Evolutionary conservation across 495 filamentous ascomycete genomes (phyloP), one percentile per base, ranked within the genome.

Genomic region (Trichoderma erinaceum): DNA sequence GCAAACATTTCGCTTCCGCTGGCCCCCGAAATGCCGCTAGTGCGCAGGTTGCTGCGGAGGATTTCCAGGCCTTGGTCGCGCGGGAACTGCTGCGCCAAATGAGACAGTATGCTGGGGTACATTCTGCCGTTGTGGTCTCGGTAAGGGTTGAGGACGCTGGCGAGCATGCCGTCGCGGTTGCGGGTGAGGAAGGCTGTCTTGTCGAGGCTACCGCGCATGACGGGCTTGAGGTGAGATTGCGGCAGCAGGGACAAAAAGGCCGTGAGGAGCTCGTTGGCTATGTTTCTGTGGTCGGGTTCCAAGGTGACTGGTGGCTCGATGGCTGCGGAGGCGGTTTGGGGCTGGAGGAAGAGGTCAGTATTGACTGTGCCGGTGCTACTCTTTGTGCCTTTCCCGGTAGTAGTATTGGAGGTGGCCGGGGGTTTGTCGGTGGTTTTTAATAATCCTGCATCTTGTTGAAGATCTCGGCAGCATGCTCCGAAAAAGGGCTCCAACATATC

Each of bases 71-170:
- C 84, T 67, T 85, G 77, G 58, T 87, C 82, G 41, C 80, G 77
- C 0, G 87, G 79, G 72, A 86, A 89, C 56, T 79, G 79, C 66
- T 85, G 79, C 29, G 84, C 84, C 32, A 96, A 78, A 70, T 94
- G 89, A 8, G 92, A 92, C 35, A 97, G 76, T 63, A 96, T 88
- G 71, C 89, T 92, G 16, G 86, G 79, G 67, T 84, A 83, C 48
- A 81, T 81, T 35, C 83, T 83, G 3, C 86, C 85, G 58, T 83
- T 83, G 58, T 80, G 78, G 44, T 84, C 84, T 16, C 84, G 79
- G 67, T 87, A 83, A 1, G 92, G 90, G 76, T 94, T 90, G 65
- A 96, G 77, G 15, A 92, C 86, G 75, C 91, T 92, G 38, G 92
- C 89, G 15, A 92, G 73, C 84, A 96, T 89, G 13, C 88, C 87